Evolutionary conservation across 495 filamentous ascomycete genomes (phyloP).

Genomic region (Lophium mytilinum): DNA sequence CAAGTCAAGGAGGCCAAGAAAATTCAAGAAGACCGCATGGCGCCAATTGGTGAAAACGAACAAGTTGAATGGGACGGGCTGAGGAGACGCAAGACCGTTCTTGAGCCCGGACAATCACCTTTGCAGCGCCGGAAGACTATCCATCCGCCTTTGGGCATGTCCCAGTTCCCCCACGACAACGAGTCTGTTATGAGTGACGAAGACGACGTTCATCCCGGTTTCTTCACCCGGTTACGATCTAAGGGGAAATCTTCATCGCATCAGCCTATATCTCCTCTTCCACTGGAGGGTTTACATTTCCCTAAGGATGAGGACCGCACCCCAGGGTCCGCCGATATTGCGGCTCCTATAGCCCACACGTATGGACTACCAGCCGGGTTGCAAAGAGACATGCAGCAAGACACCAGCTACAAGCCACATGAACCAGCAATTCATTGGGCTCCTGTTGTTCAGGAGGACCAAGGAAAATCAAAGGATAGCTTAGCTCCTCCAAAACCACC

Average conservation of each 20-base stretch:
- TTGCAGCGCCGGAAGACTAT: constrained; percentile 42
- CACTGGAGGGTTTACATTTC: constrained; percentile 2
- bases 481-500: constrained; percentile 42
- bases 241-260: constrained; percentile 9
- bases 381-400: constrained; percentile 23
- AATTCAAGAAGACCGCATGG: constrained; percentile 71
- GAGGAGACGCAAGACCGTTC: constrained; percentile 67
- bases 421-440: constrained; percentile 42
- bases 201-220: constrained; percentile 42
- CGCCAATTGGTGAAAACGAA: constrained; percentile 67
- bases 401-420: constrained; percentile 46
- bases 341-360: constrained; percentile 18
- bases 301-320: not conserved
- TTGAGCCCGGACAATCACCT: constrained; percentile 37
- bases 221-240: constrained; percentile 40
- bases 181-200: constrained; percentile 34
- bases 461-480: constrained; percentile 20
- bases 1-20: constrained; percentile 74
- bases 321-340: constrained; percentile 2
- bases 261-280: constrained; percentile 3
- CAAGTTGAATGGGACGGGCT: constrained; percentile 90
- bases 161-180: constrained; percentile 58
- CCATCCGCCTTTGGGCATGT: constrained; percentile 84
- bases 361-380: constrained; percentile 24
- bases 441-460: constrained; percentile 26